Evolutionary conservation across 1,284 basidiomycete species (phyloP), one percentile per base, ranked within the genome.

Genomic region (Puccinia horiana): DNA sequence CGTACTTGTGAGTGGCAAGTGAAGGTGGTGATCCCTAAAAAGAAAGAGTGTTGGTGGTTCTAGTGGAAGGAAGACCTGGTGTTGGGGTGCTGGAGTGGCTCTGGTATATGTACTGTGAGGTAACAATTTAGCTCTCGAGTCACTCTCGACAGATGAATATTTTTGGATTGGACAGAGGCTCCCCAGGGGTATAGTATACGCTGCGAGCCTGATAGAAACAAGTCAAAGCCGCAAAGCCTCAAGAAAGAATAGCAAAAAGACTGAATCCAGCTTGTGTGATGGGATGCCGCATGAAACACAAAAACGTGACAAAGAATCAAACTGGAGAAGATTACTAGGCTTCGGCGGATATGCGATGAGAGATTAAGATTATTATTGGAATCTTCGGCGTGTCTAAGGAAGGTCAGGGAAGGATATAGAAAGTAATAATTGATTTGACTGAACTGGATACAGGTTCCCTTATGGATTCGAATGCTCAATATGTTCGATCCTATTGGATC

Each of bases 371-470:
- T 47, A 2, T n/a, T 73, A 73, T 73, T 47, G 44, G n/a, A 29
- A 73, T 47, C 14, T 73, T 35, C 18, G 65, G 65, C 37, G 32
- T 42, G 37, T 73, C 47, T 23, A 42, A 35, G 70, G 70, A 73
- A 73, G 70, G n/a, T 52, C 44, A 73, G 70, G 70, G 70, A 73
- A 73, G 44, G 29, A 73, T 52, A 73, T 49, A 73, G 70, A 73
- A 73, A 47, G n/a, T 35, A 32, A 26, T 73, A 23, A 52, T 73
- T 73, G 2, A 73, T 44, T 52, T 16, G 29, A 73, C 32, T 73
- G 44, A 73, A 73, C 47, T 52, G 47, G 47, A 52, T 73, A 73
- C 70, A 73, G 70, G 20, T 35, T 52, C 70, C 49, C 70, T 35
- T 35, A 73, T 73, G 47, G 70, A 73, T 52, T 49, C 20, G 26